Evolutionary conservation across 2,329 filamentous ascomycete species (phyloP), one percentile per base, ranked within the genome.

Genomic region (Hymenoscyphus linearis): DNA sequence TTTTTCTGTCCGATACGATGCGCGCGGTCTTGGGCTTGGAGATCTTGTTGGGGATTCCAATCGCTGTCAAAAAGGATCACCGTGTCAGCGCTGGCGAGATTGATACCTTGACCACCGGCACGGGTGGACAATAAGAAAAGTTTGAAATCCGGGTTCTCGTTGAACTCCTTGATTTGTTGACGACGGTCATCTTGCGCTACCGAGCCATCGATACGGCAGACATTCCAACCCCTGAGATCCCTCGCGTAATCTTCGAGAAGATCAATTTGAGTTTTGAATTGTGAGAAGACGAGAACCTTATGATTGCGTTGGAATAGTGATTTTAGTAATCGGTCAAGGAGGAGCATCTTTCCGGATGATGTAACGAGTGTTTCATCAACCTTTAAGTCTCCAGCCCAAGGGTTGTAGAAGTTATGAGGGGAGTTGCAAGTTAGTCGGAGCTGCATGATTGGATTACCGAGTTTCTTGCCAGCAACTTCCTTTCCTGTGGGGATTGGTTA

Each of bases 1-100:
- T 88, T 83, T 0, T 87, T 96, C 74, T 99, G 95, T 0, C 95
- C 95, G 65, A 99, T 98, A 13, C 95, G 86, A 72, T 99, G 95
- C 0, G 91, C 92, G 4, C 95, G 90, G 71, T 99, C 95, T 75
- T 98, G 95, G 0, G 95, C 95, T 72, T 99, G 95, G 0, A 99
- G 80, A 74, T 99, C 95, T 72, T 97, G 93, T 73, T 99, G 95
- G 0, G 95, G 95, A 69, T 99, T 99, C 86, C 93, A 97, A 70
- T 96, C 84, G 2, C 82, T 86, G 74, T 98, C 93, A 68, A 95
- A 98, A 0, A 98, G 80, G 53, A 98, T 89, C 12, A 97, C 93
- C 0, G 93, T 97, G 68, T 98, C 93, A 0, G 93, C 93, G 0
- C 88, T 88, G 0, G 91, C 91, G 0, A 98, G 85, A 70, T 97